Conservation (phyloP, 1,284 basidiomycete species). For the Naganishia albida region DNA sequence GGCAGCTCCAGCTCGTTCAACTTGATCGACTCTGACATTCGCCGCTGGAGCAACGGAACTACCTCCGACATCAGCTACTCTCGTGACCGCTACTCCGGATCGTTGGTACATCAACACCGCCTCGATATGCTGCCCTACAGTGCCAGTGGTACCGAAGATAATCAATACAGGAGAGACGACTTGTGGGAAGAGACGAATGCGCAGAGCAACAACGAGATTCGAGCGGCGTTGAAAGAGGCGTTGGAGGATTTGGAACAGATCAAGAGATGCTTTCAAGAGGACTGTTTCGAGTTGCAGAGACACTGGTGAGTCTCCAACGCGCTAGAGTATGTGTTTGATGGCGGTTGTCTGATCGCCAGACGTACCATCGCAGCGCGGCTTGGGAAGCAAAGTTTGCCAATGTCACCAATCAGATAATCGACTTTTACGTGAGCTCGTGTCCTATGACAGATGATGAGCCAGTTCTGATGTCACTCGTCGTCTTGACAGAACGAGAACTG, state of each 20-base stretch:
- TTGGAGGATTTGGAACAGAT: constrained; percentile 11
- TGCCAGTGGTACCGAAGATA: not conserved
- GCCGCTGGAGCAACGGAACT: not conserved
- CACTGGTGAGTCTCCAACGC: not conserved
- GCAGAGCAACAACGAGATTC: constrained; percentile 26
- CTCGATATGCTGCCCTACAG: constrained; percentile 2
- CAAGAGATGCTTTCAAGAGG: not conserved
- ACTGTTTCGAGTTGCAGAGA: constrained; percentile 22
- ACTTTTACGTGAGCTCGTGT: constrained; percentile 19
- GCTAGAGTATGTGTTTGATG: not conserved
- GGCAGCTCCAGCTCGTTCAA: constrained; percentile 13
- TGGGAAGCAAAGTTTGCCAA: constrained; percentile 13
- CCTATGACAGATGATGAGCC: not conserved
- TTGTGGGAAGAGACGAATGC: constrained; percentile 21
- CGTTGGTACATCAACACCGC: constrained; percentile 11
- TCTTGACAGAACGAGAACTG: constrained; percentile 6
- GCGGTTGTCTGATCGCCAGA: not conserved
- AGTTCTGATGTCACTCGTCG: not conserved
- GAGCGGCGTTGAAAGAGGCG: not conserved
- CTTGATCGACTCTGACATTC: constrained; percentile 1
- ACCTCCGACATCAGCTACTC: constrained; percentile 5
- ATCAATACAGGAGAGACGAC: constrained; percentile 12
- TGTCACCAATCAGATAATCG: constrained; percentile 14
- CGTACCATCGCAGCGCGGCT: not conserved
- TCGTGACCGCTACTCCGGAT: not conserved